Evolutionary conservation across 1,139 yeast species (phyloP), one percentile per base, ranked within the genome.

Genomic region (Debaryomyces udenii): DNA sequence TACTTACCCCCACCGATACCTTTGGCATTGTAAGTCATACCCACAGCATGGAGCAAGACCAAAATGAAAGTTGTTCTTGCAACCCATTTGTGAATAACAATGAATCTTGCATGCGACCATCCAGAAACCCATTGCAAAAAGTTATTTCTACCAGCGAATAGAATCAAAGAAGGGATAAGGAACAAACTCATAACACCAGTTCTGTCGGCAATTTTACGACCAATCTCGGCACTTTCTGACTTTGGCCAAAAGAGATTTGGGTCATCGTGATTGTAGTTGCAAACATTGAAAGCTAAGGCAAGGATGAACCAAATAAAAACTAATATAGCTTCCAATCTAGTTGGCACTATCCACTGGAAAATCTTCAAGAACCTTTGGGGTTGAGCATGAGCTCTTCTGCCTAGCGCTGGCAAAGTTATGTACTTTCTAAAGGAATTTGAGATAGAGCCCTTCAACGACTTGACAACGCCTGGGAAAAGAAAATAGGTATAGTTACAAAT

Each of bases 91-190:
- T 86, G 94, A 57, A 80, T 74, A 16, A 76, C 66, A 43, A 81
- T 66, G 56, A 84, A 83, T 34, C 86, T 73, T 2, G 81, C 66
- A 50, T 75, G 76, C 17, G 78, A 69, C 84, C 89, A 82, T 32
- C 89, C 86, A 3, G 89, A 81, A 31, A 81, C 37, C 70, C 76
- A 73, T 48, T 80, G 78, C 52, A 86, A 60, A 39, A 85, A 62
- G 56, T 85, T 86, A 58, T 86, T 86, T 64, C 88, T 69, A 13
- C 86, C 86, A 9, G 83, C 80, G 56, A 83, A 80, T 33, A 82
- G 59, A 15, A 80, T 64, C 33, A 78, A 54, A 6, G 76, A 43
- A 4, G 89, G 88, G 41, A 78, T 59, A 43, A 76, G 65, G 41
- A 71, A 70, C 37, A 73, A 55, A 4, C 76, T 66, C 43, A 80